Evolutionary conservation across 2,329 filamentous ascomycete genomes (phyloP).

Genomic region (Microsporum canis): DNA sequence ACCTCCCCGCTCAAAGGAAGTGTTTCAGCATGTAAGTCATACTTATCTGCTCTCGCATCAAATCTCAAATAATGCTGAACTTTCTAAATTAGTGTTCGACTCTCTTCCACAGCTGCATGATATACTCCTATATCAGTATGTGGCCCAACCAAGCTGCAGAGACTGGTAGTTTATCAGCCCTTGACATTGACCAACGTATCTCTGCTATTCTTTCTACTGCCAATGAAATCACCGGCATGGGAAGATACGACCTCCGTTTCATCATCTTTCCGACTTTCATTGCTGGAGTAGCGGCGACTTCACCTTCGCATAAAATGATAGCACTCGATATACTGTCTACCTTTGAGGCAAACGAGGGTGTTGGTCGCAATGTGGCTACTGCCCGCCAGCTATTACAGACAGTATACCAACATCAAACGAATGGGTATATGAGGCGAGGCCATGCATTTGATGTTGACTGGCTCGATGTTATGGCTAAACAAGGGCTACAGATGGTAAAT

Average conservation of each 20-base stretch:
- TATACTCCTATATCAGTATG: constrained; percentile 46
- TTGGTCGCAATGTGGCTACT: constrained; percentile 39
- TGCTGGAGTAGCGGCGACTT: constrained; percentile 37
- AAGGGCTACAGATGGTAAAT: constrained; percentile 40
- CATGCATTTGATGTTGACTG: constrained; percentile 40
- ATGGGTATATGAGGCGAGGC: constrained; percentile 29
- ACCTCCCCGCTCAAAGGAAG: constrained; percentile 25
- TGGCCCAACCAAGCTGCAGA: constrained; percentile 39
- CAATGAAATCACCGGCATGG: constrained; percentile 29
- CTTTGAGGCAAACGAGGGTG: constrained; percentile 36
- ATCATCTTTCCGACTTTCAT: constrained; percentile 46
- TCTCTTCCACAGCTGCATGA: constrained; percentile 40
- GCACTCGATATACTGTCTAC: constrained; percentile 40
- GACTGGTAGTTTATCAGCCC: constrained; percentile 26
- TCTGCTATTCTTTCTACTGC: constrained; percentile 37
- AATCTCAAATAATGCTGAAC: constrained; percentile 7
- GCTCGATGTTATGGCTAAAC: constrained; percentile 37
- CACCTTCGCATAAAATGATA: constrained; percentile 34
- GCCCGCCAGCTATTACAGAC: constrained; percentile 37
- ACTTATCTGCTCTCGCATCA: not conserved
- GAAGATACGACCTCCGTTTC: constrained; percentile 35
- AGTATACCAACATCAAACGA: constrained; percentile 40
- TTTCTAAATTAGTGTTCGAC: constrained; percentile 26
- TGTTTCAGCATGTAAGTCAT: constrained; percentile 37
- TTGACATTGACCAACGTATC: constrained; percentile 37